These are phyloP conservation scores for Phialocephala sp. DNA, from an alignment of 2,329 filamentous ascomycete genomes.

Conservation along the genomic window DNA sequence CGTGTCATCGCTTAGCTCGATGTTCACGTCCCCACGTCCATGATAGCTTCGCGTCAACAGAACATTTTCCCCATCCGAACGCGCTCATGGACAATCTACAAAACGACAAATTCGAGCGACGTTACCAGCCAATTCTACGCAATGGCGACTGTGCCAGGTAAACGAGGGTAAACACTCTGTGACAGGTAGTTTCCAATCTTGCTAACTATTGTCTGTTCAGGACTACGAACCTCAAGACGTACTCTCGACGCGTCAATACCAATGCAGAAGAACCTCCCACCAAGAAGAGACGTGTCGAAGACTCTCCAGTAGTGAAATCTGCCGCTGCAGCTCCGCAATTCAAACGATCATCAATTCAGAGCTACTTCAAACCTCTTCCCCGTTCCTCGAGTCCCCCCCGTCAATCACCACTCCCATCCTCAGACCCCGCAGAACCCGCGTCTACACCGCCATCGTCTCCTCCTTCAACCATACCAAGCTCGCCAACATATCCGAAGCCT, in stretches of 20 bases:
- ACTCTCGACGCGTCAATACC: constrained; percentile 35
- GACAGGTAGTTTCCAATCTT: not conserved
- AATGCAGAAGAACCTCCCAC: constrained; percentile 22
- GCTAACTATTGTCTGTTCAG: constrained; percentile 23
- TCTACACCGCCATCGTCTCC: constrained; percentile 27
- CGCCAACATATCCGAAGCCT: constrained; percentile 2
- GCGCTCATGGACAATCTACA: not conserved
- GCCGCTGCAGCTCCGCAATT: constrained; percentile 22
- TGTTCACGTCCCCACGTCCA: not conserved
- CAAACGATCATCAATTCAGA: constrained; percentile 34
- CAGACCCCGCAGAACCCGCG: constrained; percentile 24
- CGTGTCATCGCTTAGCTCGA: not conserved
- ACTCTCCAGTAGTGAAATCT: constrained; percentile 6
- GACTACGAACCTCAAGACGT: constrained; percentile 32
- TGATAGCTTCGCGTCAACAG: constrained; percentile 3
- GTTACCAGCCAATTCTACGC: not conserved
- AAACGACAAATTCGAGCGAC: not conserved
- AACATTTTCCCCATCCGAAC: not conserved
- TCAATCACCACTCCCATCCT: constrained; percentile 17
- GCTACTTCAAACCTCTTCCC: constrained; percentile 37
- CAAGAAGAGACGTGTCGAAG: constrained; percentile 32
- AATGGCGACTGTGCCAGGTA: not conserved
- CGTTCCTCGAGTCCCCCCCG: constrained; percentile 28
- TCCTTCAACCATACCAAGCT: constrained; percentile 25
- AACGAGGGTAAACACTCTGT: not conserved